A percentile compares a stretch with the other conserved stretches of the same genome.
phyloP scores from a whole-genome alignment of 768 basidiomycete genomes.

The Russula emetica region DNA sequence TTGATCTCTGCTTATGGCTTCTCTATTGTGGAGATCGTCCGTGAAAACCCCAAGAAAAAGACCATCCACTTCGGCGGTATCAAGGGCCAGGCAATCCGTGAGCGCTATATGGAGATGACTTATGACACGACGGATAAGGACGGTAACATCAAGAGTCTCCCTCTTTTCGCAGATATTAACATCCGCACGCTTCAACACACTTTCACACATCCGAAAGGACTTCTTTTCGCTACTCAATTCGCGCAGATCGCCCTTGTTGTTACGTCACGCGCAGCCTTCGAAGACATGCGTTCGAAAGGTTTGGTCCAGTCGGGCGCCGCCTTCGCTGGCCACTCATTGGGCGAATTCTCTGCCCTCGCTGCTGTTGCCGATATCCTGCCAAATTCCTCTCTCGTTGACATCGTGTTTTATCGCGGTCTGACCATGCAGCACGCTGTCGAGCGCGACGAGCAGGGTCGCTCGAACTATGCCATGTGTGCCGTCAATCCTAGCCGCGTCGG shows the following conservation, averaged over 20 bases:
- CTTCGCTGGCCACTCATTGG: conserved; percentile 96
- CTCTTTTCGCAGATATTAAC: conserved; percentile 94
- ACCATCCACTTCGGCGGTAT: conserved; percentile 99
- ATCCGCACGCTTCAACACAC: conserved; percentile 93
- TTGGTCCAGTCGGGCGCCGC: conserved; percentile 89
- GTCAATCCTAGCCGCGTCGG: conserved; percentile 96
- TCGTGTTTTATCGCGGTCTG: conserved; percentile 99
- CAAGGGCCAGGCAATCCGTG: conserved; percentile 96
- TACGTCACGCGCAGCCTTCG: conserved; percentile 96
- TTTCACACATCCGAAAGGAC: conserved; percentile 94
- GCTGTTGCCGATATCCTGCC: conserved; percentile 96
- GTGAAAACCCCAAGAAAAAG: conserved; percentile 96
- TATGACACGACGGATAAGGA: conserved; percentile 97
- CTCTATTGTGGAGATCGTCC: conserved; percentile 98
- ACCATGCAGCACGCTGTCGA: conserved; percentile 99
- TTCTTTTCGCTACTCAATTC: conserved; percentile 97
- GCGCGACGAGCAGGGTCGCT: conserved; percentile 87
- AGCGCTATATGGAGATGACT: conserved; percentile 99
- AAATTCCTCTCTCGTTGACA: conserved; percentile 91
- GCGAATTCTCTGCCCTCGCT: conserved; percentile 97
- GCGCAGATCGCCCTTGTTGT: conserved; percentile 98
- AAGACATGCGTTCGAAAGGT: conserved; percentile 96
- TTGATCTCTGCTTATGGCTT: conserved; percentile 94
- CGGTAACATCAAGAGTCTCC: conserved; percentile 91
- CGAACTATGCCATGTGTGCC: conserved; percentile 99